Conservation (phyloP, 768 basidiomycete genomes). For the Tulasnella sp. region DNA sequence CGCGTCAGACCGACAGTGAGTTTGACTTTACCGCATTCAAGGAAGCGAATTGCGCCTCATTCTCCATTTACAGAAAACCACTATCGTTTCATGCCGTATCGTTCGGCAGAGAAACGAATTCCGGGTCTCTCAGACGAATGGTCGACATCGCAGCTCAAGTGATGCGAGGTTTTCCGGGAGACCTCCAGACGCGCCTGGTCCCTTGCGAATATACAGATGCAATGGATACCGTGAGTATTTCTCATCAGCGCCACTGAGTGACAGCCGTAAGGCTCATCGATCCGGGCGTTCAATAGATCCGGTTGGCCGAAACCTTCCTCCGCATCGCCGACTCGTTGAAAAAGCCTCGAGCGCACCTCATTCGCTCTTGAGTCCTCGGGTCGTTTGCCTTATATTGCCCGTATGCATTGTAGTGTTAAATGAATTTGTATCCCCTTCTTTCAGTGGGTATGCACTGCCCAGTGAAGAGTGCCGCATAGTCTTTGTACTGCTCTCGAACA, state of each 20-base stretch:
- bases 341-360: slow-evolving; percentile 38
- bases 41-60: too few species aligned
- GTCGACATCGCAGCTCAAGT: slow-evolving; percentile 40
- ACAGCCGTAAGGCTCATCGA: slow-evolving; percentile 20
- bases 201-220: slow-evolving; percentile 42
- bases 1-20: slow-evolving; percentile 38
- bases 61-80: slow-evolving; percentile 35
- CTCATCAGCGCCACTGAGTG: slow-evolving; percentile 16
- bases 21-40: neutral
- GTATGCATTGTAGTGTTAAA: too few species aligned
- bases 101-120: slow-evolving; percentile 34
- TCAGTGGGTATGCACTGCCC: too few species aligned
- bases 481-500: too few species aligned
- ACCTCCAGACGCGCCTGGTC: slow-evolving; percentile 31
- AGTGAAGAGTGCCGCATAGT: too few species aligned
- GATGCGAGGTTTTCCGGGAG: slow-evolving; percentile 36
- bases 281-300: slow-evolving; percentile 31
- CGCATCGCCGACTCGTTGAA: slow-evolving; percentile 47
- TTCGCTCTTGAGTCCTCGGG: too few species aligned
- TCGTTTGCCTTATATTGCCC: too few species aligned
- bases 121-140: slow-evolving; percentile 37
- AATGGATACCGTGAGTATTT: slow-evolving; percentile 38
- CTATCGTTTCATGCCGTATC: slow-evolving; percentile 51
- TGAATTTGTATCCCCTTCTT: too few species aligned
- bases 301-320: slow-evolving; percentile 47